Evolutionary conservation across 805 yeast species (phyloP).

Genomic region (Yarrowia keelungensis): DNA sequence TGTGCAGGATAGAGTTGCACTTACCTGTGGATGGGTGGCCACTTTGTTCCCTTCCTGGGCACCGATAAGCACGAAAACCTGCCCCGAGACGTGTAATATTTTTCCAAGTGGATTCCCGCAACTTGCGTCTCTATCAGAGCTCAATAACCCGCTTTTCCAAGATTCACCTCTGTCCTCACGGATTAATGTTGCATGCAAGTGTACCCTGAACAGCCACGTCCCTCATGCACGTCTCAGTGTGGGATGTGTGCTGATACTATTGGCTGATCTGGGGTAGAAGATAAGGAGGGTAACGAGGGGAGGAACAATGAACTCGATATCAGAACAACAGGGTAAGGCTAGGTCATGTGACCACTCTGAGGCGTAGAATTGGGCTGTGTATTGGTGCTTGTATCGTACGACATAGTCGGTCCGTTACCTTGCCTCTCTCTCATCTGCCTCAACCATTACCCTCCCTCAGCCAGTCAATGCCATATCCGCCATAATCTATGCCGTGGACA

Average conservation of each 20-base stretch:
- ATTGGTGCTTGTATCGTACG: too few relatives aligned
- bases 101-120: not conserved
- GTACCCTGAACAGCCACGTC: slow-evolving; percentile 25
- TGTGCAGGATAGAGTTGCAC: slow-evolving; percentile 6
- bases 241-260: slow-evolving; percentile 10
- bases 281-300: not conserved
- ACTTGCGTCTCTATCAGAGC: slow-evolving; percentile 1
- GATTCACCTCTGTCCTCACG: not conserved
- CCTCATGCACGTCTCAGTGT: slow-evolving; percentile 8
- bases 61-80: slow-evolving; percentile 2
- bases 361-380: too few relatives aligned
- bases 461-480: too few relatives aligned
- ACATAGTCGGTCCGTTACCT: too few relatives aligned
- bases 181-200: slow-evolving; percentile 38
- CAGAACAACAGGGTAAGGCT: too few relatives aligned
- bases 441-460: too few relatives aligned
- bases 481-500: too few relatives aligned
- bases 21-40: too few relatives aligned
- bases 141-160: not conserved
- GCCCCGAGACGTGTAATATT: not conserved
- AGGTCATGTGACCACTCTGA: too few relatives aligned
- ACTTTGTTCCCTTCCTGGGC: too few relatives aligned
- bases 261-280: slow-evolving; percentile 32
- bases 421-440: too few relatives aligned
- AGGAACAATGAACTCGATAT: not conserved